These are phyloP conservation scores for Hibiscus trionum DNA, from an alignment of 345 rosid species.

Conservation along the genomic window DNA sequence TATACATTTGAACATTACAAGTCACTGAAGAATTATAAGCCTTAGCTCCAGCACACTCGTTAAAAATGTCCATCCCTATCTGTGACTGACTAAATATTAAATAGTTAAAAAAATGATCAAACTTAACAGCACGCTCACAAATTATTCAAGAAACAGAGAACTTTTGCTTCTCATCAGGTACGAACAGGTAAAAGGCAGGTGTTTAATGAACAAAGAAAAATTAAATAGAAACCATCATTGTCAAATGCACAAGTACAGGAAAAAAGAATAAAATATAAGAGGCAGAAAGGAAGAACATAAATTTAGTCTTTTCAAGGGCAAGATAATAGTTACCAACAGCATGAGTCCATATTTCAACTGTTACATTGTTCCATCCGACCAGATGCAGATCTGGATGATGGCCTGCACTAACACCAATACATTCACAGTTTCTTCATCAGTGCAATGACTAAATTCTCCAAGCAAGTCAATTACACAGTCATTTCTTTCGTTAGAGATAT, in stretches of 20 bases:
- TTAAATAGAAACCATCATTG: background rate
- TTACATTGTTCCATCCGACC: slow-evolving; percentile 90
- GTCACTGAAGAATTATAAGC: background rate
- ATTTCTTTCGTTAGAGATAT: background rate
- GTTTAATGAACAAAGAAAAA: background rate
- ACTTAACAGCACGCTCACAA: background rate
- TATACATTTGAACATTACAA: background rate
- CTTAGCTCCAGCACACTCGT: background rate
- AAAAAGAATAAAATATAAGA: background rate
- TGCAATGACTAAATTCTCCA: background rate
- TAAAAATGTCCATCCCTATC: background rate
- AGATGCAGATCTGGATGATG: slow-evolving; percentile 99
- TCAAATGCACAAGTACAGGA: background rate
- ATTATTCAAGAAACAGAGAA: background rate
- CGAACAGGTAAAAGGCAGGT: background rate
- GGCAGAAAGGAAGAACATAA: background rate
- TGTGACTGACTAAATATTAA: background rate
- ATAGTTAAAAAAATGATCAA: background rate
- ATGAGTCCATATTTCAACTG: slow-evolving; percentile 91
- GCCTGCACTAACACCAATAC: slow-evolving; percentile 39
- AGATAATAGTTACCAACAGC: slow-evolving; percentile 56
- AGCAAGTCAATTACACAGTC: background rate
- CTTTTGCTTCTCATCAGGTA: background rate
- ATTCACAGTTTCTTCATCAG: background rate
- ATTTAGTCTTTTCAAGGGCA: background rate